Percentiles rank a stretch among this genome's conserved stretches.
Conservation (phyloP, 2,329 filamentous ascomycete species). For the Aspergillus floridensis region DNA sequence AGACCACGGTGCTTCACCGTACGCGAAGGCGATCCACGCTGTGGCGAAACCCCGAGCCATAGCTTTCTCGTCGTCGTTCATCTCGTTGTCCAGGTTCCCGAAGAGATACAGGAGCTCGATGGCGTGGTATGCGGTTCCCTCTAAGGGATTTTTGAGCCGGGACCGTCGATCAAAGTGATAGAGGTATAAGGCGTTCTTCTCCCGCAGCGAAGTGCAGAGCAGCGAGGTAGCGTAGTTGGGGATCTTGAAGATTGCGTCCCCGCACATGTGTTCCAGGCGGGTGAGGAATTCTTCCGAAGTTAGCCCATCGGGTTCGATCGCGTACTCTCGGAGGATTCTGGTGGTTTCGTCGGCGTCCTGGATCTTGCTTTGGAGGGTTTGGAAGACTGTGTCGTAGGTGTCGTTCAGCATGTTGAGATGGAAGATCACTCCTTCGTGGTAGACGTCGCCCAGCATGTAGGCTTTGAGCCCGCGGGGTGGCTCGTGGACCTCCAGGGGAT, state of each 20-base stretch:
- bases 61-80: slow-evolving; percentile 15
- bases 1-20: slow-evolving; percentile 22
- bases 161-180: slow-evolving; percentile 31
- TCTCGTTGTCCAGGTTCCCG: slow-evolving; percentile 21
- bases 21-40: slow-evolving; percentile 24
- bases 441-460: slow-evolving; percentile 26
- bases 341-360: slow-evolving; percentile 13
- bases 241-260: slow-evolving; percentile 27
- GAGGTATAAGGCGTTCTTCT: slow-evolving; percentile 7
- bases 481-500: slow-evolving; percentile 14
- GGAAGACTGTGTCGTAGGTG: slow-evolving; percentile 15
- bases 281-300: slow-evolving; percentile 11
- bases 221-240: slow-evolving; percentile 21
- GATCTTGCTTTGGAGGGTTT: slow-evolving; percentile 12
- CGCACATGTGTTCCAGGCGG: slow-evolving; percentile 26
- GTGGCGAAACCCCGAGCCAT: slow-evolving; percentile 22
- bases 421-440: slow-evolving; percentile 29
- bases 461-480: slow-evolving; percentile 24
- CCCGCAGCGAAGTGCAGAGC: background rate
- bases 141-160: slow-evolving; percentile 20
- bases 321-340: slow-evolving; percentile 21
- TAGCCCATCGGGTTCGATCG: slow-evolving; percentile 10
- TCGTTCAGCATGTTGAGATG: slow-evolving; percentile 24
- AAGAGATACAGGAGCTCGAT: slow-evolving; percentile 28
- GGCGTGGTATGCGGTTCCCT: slow-evolving; percentile 29